phyloP scores from a whole-genome alignment of 2,329 filamentous ascomycete genomes.

The Xylariales sp. region DNA sequence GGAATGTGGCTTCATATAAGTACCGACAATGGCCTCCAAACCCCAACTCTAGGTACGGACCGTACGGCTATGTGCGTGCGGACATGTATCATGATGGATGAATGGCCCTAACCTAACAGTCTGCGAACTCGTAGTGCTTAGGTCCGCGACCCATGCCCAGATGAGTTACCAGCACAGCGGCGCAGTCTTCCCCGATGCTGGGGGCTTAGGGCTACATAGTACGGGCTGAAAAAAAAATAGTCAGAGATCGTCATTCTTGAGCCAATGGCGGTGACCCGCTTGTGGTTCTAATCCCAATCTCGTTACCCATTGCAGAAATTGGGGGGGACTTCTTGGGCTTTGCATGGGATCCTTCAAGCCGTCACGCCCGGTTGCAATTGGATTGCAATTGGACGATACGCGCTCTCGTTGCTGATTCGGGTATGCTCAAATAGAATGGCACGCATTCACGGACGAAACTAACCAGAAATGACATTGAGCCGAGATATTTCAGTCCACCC shows the following conservation, averaged over 20 bases:
- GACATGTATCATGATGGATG: neutral
- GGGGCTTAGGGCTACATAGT: too few species aligned
- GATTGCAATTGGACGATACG: conserved; percentile 2
- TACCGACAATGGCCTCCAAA: conserved; percentile 3
- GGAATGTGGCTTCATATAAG: conserved; percentile 9
- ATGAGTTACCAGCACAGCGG: conserved; percentile 5
- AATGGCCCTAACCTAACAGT: neutral
- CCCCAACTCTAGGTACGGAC: neutral
- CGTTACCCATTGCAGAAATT: neutral
- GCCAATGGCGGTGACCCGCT: conserved; percentile 3
- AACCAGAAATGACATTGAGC: conserved; percentile 1
- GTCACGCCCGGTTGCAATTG: neutral
- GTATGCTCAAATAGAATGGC: conserved; percentile 1
- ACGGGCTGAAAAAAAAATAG: conserved; percentile 5
- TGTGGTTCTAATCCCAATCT: conserved; percentile 2
- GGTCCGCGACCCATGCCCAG: neutral
- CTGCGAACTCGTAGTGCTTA: neutral
- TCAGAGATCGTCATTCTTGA: conserved; percentile 2
- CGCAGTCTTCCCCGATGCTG: too few species aligned
- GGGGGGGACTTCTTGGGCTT: neutral
- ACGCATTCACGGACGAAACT: conserved; percentile 6
- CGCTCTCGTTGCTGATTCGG: conserved; percentile 1
- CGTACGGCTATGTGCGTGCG: neutral
- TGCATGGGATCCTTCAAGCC: neutral
- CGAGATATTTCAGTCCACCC: neutral